These are phyloP conservation scores for Pseudogymnoascus verrucosus DNA, from an alignment of 2,329 filamentous ascomycete species.

Conservation along the genomic window DNA sequence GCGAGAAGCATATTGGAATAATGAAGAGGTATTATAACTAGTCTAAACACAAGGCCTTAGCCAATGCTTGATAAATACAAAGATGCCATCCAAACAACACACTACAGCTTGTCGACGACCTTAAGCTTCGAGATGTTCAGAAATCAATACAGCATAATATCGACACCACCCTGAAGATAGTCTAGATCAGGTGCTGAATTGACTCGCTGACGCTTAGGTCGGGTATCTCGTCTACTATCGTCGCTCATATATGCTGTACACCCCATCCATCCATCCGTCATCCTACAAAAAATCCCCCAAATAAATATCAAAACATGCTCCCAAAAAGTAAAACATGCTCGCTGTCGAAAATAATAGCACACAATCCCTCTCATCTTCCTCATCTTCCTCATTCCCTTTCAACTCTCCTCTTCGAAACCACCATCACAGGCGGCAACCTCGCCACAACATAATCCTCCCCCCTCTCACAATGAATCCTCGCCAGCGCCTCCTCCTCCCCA, in stretches of 20 bases:
- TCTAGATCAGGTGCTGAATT: slow-evolving; percentile 1
- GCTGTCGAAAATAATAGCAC: not conserved
- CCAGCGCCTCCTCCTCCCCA: slow-evolving; percentile 20
- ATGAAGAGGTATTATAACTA: not conserved
- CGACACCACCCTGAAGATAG: not conserved
- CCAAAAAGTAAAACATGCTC: not conserved
- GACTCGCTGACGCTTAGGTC: slow-evolving; percentile 1
- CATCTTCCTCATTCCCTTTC: not conserved
- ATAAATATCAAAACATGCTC: not conserved
- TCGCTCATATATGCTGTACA: slow-evolving; percentile 3
- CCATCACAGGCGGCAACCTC: slow-evolving; percentile 20
- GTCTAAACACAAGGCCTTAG: not conserved
- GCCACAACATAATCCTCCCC: slow-evolving; percentile 19
- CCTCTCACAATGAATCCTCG: slow-evolving; percentile 18
- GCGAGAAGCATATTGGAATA: not conserved
- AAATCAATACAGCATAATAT: not conserved
- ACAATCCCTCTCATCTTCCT: not conserved
- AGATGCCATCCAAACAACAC: not conserved
- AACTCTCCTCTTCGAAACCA: slow-evolving; percentile 15
- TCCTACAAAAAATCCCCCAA: not conserved
- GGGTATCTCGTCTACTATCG: slow-evolving; percentile 3
- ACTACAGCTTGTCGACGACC: not conserved
- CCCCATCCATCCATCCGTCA: not conserved
- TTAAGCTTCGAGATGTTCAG: not conserved
- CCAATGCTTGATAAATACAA: not conserved